These are phyloP conservation scores for Colletotrichum musicola DNA, from an alignment of 2,329 filamentous ascomycete genomes.

Conservation along the genomic window DNA sequence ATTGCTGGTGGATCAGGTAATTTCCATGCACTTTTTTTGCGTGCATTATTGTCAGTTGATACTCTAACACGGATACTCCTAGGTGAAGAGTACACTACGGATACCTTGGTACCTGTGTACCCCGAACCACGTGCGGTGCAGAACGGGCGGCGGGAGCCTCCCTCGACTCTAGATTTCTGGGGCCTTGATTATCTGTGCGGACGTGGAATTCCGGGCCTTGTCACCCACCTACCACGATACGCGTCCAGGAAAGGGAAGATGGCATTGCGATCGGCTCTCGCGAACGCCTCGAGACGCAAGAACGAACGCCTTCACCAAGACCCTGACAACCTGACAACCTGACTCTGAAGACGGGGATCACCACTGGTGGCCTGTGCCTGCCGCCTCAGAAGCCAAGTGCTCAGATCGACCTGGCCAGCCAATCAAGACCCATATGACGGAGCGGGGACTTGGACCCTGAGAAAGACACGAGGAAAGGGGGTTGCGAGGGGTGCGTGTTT, in stretches of 20 bases:
- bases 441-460: conserved; percentile 24
- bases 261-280: conserved; percentile 19
- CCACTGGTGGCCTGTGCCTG: conserved; percentile 23
- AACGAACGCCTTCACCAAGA: conserved; percentile 17
- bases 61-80: no score
- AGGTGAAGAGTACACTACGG: no score
- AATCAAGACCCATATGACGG: conserved; percentile 19
- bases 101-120: no score
- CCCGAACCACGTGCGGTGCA: conserved; percentile 8
- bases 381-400: conserved; percentile 26
- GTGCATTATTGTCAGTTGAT: neutral
- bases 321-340: neutral
- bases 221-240: neutral
- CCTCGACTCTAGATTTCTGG: conserved; percentile 3
- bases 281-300: conserved; percentile 9
- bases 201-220: neutral
- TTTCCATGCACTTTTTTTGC: conserved; percentile 21
- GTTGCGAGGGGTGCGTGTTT: neutral
- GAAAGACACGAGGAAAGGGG: conserved; percentile 9
- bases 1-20: conserved; percentile 26
- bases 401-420: conserved; percentile 19
- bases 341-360: neutral
- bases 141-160: neutral
- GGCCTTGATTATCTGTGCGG: neutral
- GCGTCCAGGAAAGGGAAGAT: neutral